phyloP scores from a whole-genome alignment of 2,329 filamentous ascomycete genomes.

The Diaporthe batatas region DNA sequence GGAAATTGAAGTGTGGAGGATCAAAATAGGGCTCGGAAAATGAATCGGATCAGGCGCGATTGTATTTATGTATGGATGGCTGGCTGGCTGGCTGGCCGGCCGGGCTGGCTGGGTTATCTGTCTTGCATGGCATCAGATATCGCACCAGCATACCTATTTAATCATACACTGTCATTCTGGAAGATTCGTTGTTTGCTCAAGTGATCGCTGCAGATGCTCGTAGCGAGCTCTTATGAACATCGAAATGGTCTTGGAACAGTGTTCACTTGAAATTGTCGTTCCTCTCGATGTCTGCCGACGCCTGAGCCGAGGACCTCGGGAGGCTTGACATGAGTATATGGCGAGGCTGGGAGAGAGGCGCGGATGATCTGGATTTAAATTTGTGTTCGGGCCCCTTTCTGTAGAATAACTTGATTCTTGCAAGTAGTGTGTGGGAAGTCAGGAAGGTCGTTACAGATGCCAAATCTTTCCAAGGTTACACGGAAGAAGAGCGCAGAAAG shows the following conservation, averaged over 20 bases:
- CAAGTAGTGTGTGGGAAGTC: too few relatives aligned
- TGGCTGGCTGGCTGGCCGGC: constrained; percentile 3
- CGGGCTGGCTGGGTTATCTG: background rate
- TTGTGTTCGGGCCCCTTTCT: too few relatives aligned
- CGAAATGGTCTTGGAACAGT: background rate
- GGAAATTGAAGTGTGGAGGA: constrained; percentile 8
- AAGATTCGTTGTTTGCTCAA: background rate
- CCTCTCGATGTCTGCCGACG: background rate
- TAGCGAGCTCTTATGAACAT: background rate
- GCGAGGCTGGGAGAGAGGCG: background rate
- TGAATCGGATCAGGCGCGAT: background rate
- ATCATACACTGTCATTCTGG: background rate
- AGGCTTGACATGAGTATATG: background rate
- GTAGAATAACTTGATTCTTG: background rate
- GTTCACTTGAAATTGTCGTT: background rate
- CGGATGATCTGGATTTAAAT: background rate
- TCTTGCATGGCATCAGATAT: background rate
- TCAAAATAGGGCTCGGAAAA: background rate
- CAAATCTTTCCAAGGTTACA: background rate
- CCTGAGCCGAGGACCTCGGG: background rate
- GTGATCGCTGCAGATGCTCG: background rate
- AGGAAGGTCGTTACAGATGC: background rate
- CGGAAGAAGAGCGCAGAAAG: background rate
- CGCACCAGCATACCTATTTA: constrained; percentile 4
- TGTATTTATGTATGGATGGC: constrained; percentile 12